A percentile compares a stretch with the other conserved stretches of the same genome.
Conservation (phyloP, 1,284 basidiomycete species). For the Ceratobasidium sp. region DNA sequence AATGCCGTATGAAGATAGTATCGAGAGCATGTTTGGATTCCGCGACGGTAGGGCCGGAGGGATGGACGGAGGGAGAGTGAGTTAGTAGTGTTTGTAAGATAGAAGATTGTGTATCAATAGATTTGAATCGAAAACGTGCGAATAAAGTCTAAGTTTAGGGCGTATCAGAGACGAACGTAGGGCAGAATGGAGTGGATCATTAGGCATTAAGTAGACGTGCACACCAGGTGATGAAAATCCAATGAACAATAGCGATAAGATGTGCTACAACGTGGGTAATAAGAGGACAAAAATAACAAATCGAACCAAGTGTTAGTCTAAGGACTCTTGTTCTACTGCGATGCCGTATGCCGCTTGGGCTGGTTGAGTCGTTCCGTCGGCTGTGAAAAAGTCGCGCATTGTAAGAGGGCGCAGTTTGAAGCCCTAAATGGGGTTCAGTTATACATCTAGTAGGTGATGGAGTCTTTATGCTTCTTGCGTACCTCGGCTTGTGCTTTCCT, state of each 20-base stretch:
- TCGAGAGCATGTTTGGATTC: constrained; percentile 42
- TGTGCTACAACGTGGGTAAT: constrained; percentile 30
- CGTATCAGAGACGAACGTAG: not conserved
- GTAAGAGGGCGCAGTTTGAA: constrained; percentile 80
- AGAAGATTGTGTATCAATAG: not conserved
- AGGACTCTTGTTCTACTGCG: constrained; percentile 20
- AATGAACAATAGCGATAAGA: constrained; percentile 23
- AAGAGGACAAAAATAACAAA: constrained; percentile 8
- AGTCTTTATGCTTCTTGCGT: constrained; percentile 45
- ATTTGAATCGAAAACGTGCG: not conserved
- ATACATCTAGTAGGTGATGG: not conserved
- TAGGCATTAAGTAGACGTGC: constrained; percentile 42
- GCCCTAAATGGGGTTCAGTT: constrained; percentile 63
- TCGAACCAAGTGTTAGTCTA: constrained; percentile 26
- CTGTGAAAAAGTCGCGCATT: constrained; percentile 76
- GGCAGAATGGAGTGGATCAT: constrained; percentile 15
- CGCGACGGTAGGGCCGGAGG: not conserved
- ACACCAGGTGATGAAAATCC: constrained; percentile 43
- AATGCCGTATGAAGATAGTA: constrained; percentile 26
- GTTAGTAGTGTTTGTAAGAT: constrained; percentile 27
- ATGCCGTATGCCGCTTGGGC: constrained; percentile 35
- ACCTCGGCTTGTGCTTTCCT: constrained; percentile 59
- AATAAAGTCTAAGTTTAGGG: not conserved
- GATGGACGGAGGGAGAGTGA: not conserved
- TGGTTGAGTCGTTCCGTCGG: constrained; percentile 60